Evolutionary conservation across 2,329 filamentous ascomycete genomes (phyloP).

Genomic region (Sporothrix brunneoviolacea): DNA sequence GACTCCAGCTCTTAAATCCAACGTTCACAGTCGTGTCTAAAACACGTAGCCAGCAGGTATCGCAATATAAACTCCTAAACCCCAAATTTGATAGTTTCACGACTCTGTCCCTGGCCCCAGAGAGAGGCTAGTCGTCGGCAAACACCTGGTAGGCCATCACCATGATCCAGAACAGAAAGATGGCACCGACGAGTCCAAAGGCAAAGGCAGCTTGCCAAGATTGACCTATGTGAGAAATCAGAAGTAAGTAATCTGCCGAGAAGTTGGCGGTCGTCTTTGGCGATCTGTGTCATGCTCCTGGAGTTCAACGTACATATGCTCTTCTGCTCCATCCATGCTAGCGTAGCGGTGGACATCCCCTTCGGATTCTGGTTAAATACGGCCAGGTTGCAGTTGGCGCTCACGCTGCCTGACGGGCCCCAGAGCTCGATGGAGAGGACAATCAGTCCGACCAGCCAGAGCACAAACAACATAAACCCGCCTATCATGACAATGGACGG

Average conservation of each 20-base stretch:
- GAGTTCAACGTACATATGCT: slow-evolving; percentile 58
- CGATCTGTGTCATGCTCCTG: too few species aligned
- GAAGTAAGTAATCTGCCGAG: too few species aligned
- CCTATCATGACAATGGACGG: slow-evolving; percentile 58
- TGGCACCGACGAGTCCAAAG: slow-evolving; percentile 51
- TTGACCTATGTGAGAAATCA: slow-evolving; percentile 40
- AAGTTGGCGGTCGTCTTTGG: too few species aligned
- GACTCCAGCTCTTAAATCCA: too few species aligned
- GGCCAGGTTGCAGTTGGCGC: slow-evolving; percentile 50
- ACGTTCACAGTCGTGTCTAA: too few species aligned
- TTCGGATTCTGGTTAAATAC: slow-evolving; percentile 46
- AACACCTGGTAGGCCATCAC: slow-evolving; percentile 62
- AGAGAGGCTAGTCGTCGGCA: slow-evolving; percentile 27
- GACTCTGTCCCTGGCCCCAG: too few species aligned
- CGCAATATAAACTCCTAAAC: too few species aligned
- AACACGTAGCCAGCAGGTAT: too few species aligned
- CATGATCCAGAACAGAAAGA: slow-evolving; percentile 63
- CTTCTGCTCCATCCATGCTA: slow-evolving; percentile 59
- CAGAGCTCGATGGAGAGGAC: slow-evolving; percentile 57
- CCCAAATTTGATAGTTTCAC: too few species aligned
- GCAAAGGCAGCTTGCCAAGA: slow-evolving; percentile 60
- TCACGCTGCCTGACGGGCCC: slow-evolving; percentile 53
- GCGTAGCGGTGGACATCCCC: slow-evolving; percentile 46
- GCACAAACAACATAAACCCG: slow-evolving; percentile 57
- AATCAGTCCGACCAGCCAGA: slow-evolving; percentile 62